phyloP scores from a whole-genome alignment of 2,329 filamentous ascomycete species.

The Trichophyton schoenleinii region DNA sequence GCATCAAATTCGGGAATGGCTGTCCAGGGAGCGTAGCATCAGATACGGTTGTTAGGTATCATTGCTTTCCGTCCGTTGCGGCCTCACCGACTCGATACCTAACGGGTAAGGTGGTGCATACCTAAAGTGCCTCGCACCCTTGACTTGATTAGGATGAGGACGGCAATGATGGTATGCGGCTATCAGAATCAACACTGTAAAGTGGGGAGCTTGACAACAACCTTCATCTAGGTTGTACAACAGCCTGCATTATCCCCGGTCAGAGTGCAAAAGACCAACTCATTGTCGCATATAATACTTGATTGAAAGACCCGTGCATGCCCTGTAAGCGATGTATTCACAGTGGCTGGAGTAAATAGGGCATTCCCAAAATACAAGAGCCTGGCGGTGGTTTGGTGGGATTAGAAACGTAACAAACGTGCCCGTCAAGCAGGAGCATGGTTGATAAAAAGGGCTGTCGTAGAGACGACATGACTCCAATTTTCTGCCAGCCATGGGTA shows the following conservation, averaged over 20 bases:
- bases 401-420: neutral
- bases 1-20: neutral
- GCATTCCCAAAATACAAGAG: neutral
- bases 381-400: neutral
- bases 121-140: neutral
- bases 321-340: neutral
- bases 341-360: neutral
- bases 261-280: neutral
- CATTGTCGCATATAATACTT: neutral
- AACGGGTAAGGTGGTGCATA: constrained; percentile 1
- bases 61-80: neutral
- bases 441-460: neutral
- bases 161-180: neutral
- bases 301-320: neutral
- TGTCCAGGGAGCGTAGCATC: neutral
- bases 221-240: neutral
- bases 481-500: neutral
- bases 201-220: constrained; percentile 3
- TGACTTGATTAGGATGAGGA: neutral
- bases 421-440: too few species aligned
- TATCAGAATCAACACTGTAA: neutral
- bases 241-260: constrained; percentile 1
- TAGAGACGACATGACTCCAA: neutral
- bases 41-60: constrained; percentile 1
- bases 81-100: constrained; percentile 4